A percentile compares a stretch with the other conserved stretches of the same genome.
Conservation (phyloP, 73 alveolate species). For the Paramecium primaurelia region DNA sequence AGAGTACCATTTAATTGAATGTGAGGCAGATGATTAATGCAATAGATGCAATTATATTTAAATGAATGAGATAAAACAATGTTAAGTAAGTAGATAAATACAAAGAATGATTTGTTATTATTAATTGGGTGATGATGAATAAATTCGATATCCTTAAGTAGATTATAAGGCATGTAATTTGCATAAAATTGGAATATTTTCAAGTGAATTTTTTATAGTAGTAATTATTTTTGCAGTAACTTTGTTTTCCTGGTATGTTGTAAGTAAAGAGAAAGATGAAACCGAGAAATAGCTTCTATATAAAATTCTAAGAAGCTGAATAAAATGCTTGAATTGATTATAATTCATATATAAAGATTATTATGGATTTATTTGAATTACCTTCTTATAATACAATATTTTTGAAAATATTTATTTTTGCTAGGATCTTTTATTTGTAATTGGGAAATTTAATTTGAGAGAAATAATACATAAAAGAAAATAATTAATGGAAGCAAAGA, state of each 20-base stretch:
- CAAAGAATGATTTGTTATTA: not conserved
- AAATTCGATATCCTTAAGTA: not conserved
- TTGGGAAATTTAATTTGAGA: not conserved
- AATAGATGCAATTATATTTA: not conserved
- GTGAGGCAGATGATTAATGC: not conserved
- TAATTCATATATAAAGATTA: not conserved
- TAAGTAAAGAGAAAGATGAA: not conserved
- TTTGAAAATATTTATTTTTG: too few species aligned
- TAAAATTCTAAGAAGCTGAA: not conserved
- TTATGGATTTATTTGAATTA: not conserved
- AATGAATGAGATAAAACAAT: not conserved
- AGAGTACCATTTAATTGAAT: not conserved
- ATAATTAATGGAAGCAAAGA: slow-evolving; percentile 3
- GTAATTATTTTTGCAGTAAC: not conserved
- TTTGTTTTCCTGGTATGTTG: not conserved
- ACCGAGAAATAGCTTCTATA: not conserved
- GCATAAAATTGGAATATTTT: not conserved
- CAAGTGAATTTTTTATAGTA: not conserved
- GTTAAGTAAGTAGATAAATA: not conserved
- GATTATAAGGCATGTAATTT: not conserved
- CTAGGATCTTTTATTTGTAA: too few species aligned
- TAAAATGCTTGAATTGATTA: not conserved
- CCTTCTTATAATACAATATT: not conserved
- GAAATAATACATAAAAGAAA: not conserved
- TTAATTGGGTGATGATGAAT: not conserved